These are phyloP conservation scores for Berkeleyomyces basicola DNA, from an alignment of 2,329 filamentous ascomycete species.

Conservation along the genomic window DNA sequence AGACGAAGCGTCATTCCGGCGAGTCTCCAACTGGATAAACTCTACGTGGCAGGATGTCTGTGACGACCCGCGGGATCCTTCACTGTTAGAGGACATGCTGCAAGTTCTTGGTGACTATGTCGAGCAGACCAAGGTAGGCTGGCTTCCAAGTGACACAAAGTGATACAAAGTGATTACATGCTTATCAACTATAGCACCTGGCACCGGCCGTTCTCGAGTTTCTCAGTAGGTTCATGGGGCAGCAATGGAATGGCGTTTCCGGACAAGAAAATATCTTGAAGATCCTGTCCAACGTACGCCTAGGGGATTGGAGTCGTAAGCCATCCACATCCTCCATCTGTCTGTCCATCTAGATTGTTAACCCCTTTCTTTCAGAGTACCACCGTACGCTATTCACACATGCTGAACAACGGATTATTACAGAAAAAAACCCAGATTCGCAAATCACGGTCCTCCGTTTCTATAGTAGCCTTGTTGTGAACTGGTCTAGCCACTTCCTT, in stretches of 20 bases:
- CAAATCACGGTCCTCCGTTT: slow-evolving; percentile 46
- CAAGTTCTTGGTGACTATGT: slow-evolving; percentile 40
- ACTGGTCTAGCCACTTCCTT: slow-evolving; percentile 35
- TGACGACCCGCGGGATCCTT: slow-evolving; percentile 32
- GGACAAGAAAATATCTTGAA: slow-evolving; percentile 38
- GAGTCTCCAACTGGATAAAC: slow-evolving; percentile 43
- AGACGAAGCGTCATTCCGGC: slow-evolving; percentile 30
- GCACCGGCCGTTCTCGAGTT: slow-evolving; percentile 33
- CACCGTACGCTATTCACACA: slow-evolving; percentile 30
- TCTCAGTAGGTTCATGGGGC: slow-evolving; percentile 33
- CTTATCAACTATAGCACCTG: slow-evolving; percentile 23
- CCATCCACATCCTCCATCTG: background rate
- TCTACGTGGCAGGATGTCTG: slow-evolving; percentile 39
- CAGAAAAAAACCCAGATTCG: slow-evolving; percentile 30
- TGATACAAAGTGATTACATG: background rate
- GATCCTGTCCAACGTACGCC: slow-evolving; percentile 37
- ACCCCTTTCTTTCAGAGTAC: slow-evolving; percentile 27
- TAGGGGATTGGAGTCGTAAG: slow-evolving; percentile 40
- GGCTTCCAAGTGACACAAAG: background rate
- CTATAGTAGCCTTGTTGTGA: slow-evolving; percentile 49
- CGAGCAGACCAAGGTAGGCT: slow-evolving; percentile 35
- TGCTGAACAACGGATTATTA: slow-evolving; percentile 34
- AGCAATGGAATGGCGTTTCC: slow-evolving; percentile 43
- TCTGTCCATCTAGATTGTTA: slow-evolving; percentile 30
- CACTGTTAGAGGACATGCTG: slow-evolving; percentile 36